Conservation (phyloP, 345 rosid genomes). For the Eucalyptus pauciflora region DNA sequence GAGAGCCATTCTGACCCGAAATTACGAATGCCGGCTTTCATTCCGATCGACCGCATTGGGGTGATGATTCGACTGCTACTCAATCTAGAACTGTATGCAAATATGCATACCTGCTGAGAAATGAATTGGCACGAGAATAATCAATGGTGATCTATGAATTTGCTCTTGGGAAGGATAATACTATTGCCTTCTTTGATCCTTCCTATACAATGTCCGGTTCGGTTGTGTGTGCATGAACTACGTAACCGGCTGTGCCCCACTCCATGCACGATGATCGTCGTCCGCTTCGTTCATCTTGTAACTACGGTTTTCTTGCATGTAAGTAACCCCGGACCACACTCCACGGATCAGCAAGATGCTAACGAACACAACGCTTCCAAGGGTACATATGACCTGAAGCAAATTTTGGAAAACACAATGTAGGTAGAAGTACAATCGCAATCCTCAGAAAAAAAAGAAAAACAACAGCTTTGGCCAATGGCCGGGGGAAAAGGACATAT, state of each 20-base stretch:
- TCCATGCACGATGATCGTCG: constrained; percentile 32
- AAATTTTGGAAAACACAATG: background rate
- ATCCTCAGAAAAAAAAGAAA: fast-evolving
- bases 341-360: constrained; percentile 62
- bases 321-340: constrained; percentile 35
- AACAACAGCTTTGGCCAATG: background rate
- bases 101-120: background rate
- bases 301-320: constrained; percentile 37
- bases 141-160: background rate
- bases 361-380: constrained; percentile 49
- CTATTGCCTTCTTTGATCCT: background rate
- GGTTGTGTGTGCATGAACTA: background rate
- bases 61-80: background rate
- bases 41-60: background rate
- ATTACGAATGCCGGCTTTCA: background rate
- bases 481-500: fast-evolving
- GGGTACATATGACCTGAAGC: constrained; percentile 56
- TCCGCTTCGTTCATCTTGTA: constrained; percentile 8
- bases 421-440: background rate
- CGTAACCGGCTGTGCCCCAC: constrained; percentile 25
- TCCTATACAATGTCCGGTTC: background rate
- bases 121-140: background rate
- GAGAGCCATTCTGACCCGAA: background rate
- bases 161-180: background rate
- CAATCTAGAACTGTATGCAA: background rate